Conservation (phyloP, 176 grass and related monocot species). For the Aegilops speltoides region DNA sequence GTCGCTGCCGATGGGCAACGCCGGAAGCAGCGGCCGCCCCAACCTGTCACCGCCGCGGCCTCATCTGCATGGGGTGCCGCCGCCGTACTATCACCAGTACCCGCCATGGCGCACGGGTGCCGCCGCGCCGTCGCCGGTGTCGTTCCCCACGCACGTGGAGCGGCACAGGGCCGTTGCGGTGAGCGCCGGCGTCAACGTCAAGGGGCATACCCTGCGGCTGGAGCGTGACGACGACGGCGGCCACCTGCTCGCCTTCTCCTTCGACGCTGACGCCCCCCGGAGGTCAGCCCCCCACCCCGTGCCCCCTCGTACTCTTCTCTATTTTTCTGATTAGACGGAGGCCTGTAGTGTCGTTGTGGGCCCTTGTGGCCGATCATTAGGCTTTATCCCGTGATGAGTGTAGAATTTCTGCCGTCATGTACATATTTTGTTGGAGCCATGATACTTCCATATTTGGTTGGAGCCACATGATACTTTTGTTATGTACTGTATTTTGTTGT, state of each 20-base stretch:
- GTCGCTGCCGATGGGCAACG: conserved; percentile 36
- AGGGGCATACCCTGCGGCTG: conserved; percentile 42
- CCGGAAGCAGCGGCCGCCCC: conserved; percentile 24
- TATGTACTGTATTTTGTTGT: neutral
- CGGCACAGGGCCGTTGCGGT: conserved; percentile 46
- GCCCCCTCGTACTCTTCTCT: neutral
- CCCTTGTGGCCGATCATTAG: neutral
- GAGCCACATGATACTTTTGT: neutral
- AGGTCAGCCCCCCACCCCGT: conserved; percentile 9
- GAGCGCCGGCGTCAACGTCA: conserved; percentile 46
- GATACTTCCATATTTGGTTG: neutral
- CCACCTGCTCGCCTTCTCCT: conserved; percentile 44
- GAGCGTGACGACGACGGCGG: conserved; percentile 39
- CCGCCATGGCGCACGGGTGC: neutral
- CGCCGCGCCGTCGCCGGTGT: conserved; percentile 1
- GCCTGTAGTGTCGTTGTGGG: neutral
- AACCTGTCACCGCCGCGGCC: neutral
- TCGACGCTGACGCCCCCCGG: conserved; percentile 43
- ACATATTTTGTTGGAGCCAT: neutral
- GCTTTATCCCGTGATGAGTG: neutral
- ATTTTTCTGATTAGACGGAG: neutral
- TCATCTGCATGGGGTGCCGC: conserved; percentile 20
- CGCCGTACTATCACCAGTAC: conserved; percentile 26
- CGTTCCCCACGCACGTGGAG: conserved; percentile 37
- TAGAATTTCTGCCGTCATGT: neutral